phyloP scores from a whole-genome alignment of 768 basidiomycete genomes.

The Cystobasidium onofrii region DNA sequence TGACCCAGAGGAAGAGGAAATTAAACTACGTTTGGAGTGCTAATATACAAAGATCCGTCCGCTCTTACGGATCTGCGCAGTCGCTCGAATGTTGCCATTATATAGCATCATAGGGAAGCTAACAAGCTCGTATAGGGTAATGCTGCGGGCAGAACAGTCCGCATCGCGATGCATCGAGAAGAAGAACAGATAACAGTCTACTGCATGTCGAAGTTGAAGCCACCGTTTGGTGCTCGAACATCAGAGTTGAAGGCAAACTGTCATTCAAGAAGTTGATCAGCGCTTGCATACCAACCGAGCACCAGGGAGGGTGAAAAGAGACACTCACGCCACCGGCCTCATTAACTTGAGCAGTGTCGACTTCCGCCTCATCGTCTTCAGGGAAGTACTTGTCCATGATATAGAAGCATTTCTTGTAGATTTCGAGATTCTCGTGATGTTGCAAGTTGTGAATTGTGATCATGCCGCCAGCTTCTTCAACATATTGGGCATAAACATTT shows the following conservation, averaged over 20 bases:
- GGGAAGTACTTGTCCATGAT: slow-evolving; percentile 65
- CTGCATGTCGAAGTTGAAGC: slow-evolving; percentile 72
- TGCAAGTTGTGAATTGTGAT: slow-evolving; percentile 97
- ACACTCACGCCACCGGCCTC: slow-evolving; percentile 45
- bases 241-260: slow-evolving; percentile 66
- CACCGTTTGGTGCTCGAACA: slow-evolving; percentile 81
- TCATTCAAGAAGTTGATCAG: not conserved
- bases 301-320: slow-evolving; percentile 38
- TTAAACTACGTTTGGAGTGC: too few relatives aligned
- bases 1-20: not conserved
- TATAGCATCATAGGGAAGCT: too few relatives aligned
- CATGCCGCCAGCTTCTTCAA: slow-evolving; percentile 99
- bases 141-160: too few relatives aligned
- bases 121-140: too few relatives aligned
- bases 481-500: slow-evolving; percentile 87
- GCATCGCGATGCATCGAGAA: not conserved
- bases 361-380: slow-evolving; percentile 73
- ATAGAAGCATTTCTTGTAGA: slow-evolving; percentile 84
- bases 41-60: too few relatives aligned
- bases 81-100: too few relatives aligned
- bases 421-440: slow-evolving; percentile 98
- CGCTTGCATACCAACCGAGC: slow-evolving; percentile 35
- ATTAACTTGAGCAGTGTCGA: slow-evolving; percentile 60
- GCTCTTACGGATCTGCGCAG: too few relatives aligned
- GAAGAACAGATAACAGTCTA: not conserved